phyloP scores from a whole-genome alignment of 2,329 filamentous ascomycete genomes.

The Atkinsonella hypoxylon region DNA sequence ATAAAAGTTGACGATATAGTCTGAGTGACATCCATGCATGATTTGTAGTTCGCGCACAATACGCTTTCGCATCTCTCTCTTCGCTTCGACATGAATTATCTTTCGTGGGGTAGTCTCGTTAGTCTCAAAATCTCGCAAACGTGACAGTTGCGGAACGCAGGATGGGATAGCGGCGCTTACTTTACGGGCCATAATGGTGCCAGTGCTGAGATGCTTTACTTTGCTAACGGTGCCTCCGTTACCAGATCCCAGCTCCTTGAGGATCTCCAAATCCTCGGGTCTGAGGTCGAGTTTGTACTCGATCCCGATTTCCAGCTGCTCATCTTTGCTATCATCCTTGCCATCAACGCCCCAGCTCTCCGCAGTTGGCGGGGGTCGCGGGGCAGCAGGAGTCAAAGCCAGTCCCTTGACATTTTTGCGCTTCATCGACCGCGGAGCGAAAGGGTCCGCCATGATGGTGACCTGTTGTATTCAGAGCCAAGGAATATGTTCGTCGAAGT shows the following conservation, averaged over 20 bases:
- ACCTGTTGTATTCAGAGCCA: neutral
- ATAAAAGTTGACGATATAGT: conserved; percentile 96
- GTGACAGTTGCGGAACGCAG: neutral
- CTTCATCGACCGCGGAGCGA: conserved; percentile 76
- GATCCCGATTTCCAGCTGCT: conserved; percentile 82
- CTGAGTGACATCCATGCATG: conserved; percentile 94
- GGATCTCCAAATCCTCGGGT: conserved; percentile 80
- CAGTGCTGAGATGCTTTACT: conserved; percentile 86
- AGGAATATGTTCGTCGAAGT: no score
- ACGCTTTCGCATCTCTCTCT: conserved; percentile 91
- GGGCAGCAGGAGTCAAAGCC: conserved; percentile 67
- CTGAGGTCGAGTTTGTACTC: conserved; percentile 91
- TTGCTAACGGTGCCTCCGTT: conserved; percentile 99
- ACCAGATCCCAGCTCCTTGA: conserved; percentile 90
- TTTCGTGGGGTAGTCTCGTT: conserved; percentile 24
- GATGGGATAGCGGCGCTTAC: conserved; percentile 31
- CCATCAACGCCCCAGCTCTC: conserved; percentile 52
- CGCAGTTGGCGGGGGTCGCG: conserved; percentile 59
- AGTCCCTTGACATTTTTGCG: conserved; percentile 98
- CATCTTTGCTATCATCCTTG: conserved; percentile 45
- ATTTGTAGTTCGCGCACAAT: conserved; percentile 96
- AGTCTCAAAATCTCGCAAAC: conserved; percentile 3
- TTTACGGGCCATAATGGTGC: conserved; percentile 96
- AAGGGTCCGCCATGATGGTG: conserved; percentile 46
- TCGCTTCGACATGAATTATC: conserved; percentile 97